Percentiles rank a stretch among this genome's conserved stretches.
Conservation (phyloP, 805 yeast species). For the Saturnispora halmiae region DNA sequence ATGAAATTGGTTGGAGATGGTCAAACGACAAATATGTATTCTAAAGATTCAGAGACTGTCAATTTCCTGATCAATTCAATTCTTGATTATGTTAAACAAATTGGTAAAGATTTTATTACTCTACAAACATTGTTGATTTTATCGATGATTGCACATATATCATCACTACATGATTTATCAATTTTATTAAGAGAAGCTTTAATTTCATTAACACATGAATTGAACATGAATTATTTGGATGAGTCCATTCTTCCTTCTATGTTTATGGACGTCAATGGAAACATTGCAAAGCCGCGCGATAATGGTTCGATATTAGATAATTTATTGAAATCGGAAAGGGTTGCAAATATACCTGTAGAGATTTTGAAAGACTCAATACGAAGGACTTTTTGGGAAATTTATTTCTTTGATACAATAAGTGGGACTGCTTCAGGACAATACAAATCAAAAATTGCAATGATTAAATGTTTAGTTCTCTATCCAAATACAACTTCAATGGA, state of each 20-base stretch:
- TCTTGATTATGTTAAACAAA: conserved; percentile 24
- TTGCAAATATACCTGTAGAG: conserved; percentile 16
- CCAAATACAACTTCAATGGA: conserved; percentile 31
- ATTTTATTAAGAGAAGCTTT: conserved; percentile 35
- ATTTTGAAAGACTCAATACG: conserved; percentile 31
- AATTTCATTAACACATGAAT: conserved; percentile 30
- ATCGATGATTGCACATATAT: conserved; percentile 39
- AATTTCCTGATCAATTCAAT: conserved; percentile 31
- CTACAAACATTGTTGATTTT: conserved; percentile 35
- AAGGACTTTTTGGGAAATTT: conserved; percentile 43
- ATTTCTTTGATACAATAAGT: conserved; percentile 42
- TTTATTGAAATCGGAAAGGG: conserved; percentile 16
- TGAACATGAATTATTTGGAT: conserved; percentile 35
- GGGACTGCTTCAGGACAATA: conserved; percentile 47
- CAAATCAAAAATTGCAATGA: conserved; percentile 31
- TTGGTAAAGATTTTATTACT: conserved; percentile 35
- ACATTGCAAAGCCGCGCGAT: conserved; percentile 16
- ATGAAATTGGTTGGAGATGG: conserved; percentile 46
- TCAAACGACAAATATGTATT: conserved; percentile 29
- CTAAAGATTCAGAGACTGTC: conserved; percentile 34
- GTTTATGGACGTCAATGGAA: conserved; percentile 30
- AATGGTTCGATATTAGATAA: conserved; percentile 4
- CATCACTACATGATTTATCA: conserved; percentile 42
- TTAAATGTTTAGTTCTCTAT: conserved; percentile 30
- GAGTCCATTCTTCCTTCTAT: conserved; percentile 19